Evolutionary conservation across 2,329 filamentous ascomycete genomes (phyloP), one percentile per base, ranked within the genome.

Genomic region (Albifimbria verrucaria): DNA sequence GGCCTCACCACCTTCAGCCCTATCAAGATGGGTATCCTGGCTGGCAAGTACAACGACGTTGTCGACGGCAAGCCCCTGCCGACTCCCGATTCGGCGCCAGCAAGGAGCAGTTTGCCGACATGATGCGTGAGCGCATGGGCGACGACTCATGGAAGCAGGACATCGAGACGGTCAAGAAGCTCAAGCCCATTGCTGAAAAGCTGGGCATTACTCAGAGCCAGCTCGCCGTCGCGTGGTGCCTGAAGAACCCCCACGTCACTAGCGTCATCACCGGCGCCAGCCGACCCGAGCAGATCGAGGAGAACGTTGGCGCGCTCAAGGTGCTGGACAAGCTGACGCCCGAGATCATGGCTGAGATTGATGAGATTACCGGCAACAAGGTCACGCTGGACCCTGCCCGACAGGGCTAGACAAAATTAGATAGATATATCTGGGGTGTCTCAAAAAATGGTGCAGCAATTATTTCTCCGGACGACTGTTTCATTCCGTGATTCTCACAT

Each of bases 1-100:
- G 85, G 85, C 2, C 68, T 87, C 47, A 88, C 86, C 2, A 80
- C 78, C 32, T 88, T 80, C 67, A 80, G 75, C n/a, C 84, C 85
- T 2, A 72, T 88, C 58, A 72, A 72, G 56, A 69, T 70, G 41
- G 85, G 85, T 2, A 68, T 88, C 48, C 69, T 88, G 50, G 83
- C 81, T 0, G 85, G 85, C 26, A 88, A 88, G 68, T 88, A 88
- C 71, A 85, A 85, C 50, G 73, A 76, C 42, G 76, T 77, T 1
- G 70, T 84, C 10, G 68, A 72, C 43, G 66, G 77, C 47, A 54
- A 64, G 46, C 76, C 84, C 81, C 82, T 5, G 73, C 79, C 45
- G 80, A 79, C 59, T 83, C 77, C 23, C 79, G 81, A 17, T 86
- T 81, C 62, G 80, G 77, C 45, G 80, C 73, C 58, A 81, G 83